Evolutionary conservation across 371 early-diverging fungal species (phyloP).

Genomic region (Lichtheimia ornata): DNA sequence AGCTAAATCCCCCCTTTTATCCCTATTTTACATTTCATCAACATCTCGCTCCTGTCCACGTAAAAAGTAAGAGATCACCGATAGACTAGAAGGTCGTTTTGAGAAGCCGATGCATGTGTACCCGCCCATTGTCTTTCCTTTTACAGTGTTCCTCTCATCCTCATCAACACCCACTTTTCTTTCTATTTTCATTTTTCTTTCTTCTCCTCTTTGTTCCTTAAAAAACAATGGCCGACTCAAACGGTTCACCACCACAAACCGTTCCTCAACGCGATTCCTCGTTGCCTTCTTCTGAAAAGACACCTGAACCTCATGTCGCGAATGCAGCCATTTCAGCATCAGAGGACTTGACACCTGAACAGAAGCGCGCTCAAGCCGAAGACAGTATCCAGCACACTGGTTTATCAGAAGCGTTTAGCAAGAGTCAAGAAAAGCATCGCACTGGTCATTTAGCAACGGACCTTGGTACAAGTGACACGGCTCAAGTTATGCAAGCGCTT

Average conservation of each 20-base stretch:
- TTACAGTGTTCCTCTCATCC: not conserved
- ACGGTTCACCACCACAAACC: slow-evolving; percentile 10
- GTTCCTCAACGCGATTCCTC: slow-evolving; percentile 4
- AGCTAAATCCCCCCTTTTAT: no score
- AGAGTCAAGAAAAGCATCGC: slow-evolving; percentile 7
- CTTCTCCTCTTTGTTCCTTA: slow-evolving; percentile 1
- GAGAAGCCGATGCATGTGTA: not conserved
- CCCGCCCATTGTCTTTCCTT: slow-evolving; percentile 3
- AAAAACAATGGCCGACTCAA: slow-evolving; percentile 9
- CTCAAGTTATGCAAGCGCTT: slow-evolving; percentile 8
- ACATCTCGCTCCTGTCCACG: not conserved
- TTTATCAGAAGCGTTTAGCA: slow-evolving; percentile 13
- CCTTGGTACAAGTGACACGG: slow-evolving; percentile 13
- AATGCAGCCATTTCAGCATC: slow-evolving; percentile 4
- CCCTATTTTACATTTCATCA: not conserved
- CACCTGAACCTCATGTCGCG: not conserved
- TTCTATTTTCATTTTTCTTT: not conserved
- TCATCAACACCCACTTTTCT: not conserved
- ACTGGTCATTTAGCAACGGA: slow-evolving; percentile 10
- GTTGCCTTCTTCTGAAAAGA: not conserved
- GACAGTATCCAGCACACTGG: slow-evolving; percentile 10
- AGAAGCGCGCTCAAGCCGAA: slow-evolving; percentile 11
- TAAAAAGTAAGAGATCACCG: slow-evolving; percentile 1
- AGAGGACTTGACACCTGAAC: slow-evolving; percentile 14
- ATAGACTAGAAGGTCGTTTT: not conserved